A percentile compares a stretch with the other conserved stretches of the same genome.
These are phyloP conservation scores for Trichoderma afroharzianum DNA, from an alignment of 2,329 filamentous ascomycete species.

Conservation along the genomic window DNA sequence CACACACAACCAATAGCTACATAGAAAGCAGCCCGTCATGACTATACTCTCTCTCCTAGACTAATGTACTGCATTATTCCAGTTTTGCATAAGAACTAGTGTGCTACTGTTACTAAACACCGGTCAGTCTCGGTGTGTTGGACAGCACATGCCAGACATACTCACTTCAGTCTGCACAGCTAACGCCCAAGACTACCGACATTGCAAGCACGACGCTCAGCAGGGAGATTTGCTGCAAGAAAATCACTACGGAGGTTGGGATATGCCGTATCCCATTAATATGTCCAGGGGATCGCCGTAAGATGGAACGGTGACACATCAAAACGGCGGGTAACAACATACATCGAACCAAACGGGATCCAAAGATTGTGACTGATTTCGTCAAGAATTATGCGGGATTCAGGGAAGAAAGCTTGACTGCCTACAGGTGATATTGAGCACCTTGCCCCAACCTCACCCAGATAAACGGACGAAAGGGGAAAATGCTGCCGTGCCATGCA, in stretches of 20 bases:
- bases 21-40: neutral
- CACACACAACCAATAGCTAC: neutral
- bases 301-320: neutral
- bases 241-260: neutral
- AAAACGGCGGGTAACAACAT: neutral
- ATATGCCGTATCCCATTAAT: neutral
- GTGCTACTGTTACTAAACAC: neutral
- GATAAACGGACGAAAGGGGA: neutral
- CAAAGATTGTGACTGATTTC: too few relatives aligned
- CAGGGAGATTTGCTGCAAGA: neutral
- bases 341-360: neutral
- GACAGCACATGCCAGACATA: neutral
- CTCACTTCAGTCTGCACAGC: neutral
- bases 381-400: neutral
- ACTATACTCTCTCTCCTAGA: neutral
- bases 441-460: neutral
- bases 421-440: neutral
- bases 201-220: neutral
- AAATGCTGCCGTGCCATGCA: neutral
- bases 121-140: neutral
- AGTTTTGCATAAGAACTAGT: neutral
- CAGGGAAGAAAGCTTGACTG: neutral
- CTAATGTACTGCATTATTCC: neutral
- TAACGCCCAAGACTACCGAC: neutral
- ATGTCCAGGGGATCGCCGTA: neutral